phyloP scores from a whole-genome alignment of 2,329 filamentous ascomycete species.

The Chaetomium strumarium region DNA sequence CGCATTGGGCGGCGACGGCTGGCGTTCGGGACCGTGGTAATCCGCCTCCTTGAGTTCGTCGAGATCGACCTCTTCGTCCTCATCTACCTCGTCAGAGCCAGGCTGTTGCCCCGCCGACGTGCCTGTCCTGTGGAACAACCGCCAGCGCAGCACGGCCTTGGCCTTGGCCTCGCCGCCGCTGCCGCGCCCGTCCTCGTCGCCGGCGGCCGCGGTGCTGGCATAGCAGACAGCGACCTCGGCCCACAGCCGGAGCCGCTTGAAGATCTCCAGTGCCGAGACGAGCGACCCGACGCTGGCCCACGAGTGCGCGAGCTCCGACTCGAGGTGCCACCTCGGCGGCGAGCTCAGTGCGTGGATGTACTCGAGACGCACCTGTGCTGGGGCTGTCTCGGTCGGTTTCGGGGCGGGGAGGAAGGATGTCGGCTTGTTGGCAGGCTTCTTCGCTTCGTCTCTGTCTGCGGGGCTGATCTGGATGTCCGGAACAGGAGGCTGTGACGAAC shows the following conservation, averaged over 20 bases:
- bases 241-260: constrained; percentile 89
- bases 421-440: constrained; percentile 39
- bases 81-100: constrained; percentile 30
- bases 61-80: constrained; percentile 50
- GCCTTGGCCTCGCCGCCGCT: constrained; percentile 71
- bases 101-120: constrained; percentile 23
- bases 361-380: constrained; percentile 66
- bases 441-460: constrained; percentile 27
- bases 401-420: constrained; percentile 77
- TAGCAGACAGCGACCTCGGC: constrained; percentile 90
- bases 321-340: constrained; percentile 87
- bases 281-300: constrained; percentile 88
- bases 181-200: constrained; percentile 50
- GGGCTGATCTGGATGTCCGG: constrained; percentile 42
- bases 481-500: constrained; percentile 25
- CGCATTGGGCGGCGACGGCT: constrained; percentile 71
- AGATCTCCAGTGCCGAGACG: constrained; percentile 88
- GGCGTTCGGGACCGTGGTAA: constrained; percentile 58
- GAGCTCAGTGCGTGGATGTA: constrained; percentile 82
- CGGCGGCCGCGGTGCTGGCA: constrained; percentile 53
- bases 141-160: constrained; percentile 65
- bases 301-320: constrained; percentile 85
- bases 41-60: constrained; percentile 49
- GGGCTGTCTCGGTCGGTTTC: constrained; percentile 70
- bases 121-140: constrained; percentile 65